These are phyloP conservation scores for Scutellaria baicalensis DNA, from an alignment of 257 asterid species.

Conservation along the genomic window DNA sequence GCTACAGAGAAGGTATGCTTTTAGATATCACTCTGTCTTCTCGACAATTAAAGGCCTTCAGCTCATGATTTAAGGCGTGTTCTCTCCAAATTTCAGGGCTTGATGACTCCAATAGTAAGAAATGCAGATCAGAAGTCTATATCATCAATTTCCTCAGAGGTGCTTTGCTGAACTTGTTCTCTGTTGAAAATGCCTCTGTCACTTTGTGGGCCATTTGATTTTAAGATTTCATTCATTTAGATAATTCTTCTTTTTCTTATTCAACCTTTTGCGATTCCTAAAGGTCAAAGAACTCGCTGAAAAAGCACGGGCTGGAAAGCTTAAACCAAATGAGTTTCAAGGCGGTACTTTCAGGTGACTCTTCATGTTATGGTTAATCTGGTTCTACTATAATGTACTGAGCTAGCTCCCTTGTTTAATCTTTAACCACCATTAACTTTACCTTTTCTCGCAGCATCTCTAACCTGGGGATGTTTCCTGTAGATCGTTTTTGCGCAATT, in stretches of 20 bases:
- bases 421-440: constrained; percentile 9
- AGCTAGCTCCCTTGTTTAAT: constrained; percentile 1
- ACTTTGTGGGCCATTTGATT: background rate
- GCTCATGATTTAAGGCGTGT: constrained; percentile 7
- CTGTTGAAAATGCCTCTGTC: background rate
- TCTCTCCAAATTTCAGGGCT: constrained; percentile 51
- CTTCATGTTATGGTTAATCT: background rate
- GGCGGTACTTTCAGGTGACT: constrained; percentile 99
- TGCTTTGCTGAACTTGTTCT: constrained; percentile 16
- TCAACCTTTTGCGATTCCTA: constrained; percentile 15
- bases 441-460: constrained; percentile 74
- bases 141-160: constrained; percentile 93
- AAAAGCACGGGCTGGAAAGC: constrained; percentile 86
- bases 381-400: background rate
- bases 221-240: background rate
- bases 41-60: constrained; percentile 4
- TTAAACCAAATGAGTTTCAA: constrained; percentile 94
- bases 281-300: constrained; percentile 98
- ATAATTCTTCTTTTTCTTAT: background rate
- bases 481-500: constrained; percentile 92
- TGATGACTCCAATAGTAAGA: constrained; percentile 95
- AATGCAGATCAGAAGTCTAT: constrained; percentile 96
- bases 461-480: constrained; percentile 99
- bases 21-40: constrained; percentile 4
- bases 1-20: constrained; percentile 91